These are phyloP conservation scores for Fusarium sp. DNA, from an alignment of 2,329 filamentous ascomycete genomes.

Conservation along the genomic window DNA sequence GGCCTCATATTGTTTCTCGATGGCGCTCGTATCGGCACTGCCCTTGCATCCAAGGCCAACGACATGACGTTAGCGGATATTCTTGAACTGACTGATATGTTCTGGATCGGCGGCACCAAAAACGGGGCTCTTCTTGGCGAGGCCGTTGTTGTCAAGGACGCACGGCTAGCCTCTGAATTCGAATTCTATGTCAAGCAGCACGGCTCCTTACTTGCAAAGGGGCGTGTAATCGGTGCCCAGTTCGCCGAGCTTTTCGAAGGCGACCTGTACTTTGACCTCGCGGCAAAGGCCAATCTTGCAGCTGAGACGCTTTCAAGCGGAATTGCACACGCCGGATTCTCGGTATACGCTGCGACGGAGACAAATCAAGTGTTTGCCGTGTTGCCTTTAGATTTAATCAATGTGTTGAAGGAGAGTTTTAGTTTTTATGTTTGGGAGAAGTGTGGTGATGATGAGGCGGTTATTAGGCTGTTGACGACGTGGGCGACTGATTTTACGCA, in stretches of 20 bases:
- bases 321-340: constrained; percentile 59
- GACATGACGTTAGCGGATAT: constrained; percentile 61
- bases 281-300: constrained; percentile 59
- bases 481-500: constrained; percentile 63
- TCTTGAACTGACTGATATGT: constrained; percentile 63
- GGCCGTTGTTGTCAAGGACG: constrained; percentile 62
- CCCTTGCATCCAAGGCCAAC: constrained; percentile 58
- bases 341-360: constrained; percentile 60
- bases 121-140: constrained; percentile 65
- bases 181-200: constrained; percentile 66
- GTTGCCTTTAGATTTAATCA: constrained; percentile 56
- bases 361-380: constrained; percentile 66
- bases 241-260: constrained; percentile 63
- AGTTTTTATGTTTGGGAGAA: constrained; percentile 64
- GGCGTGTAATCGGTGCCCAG: constrained; percentile 63
- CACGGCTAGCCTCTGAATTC: constrained; percentile 59
- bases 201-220: constrained; percentile 64
- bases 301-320: constrained; percentile 59
- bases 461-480: constrained; percentile 63
- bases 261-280: constrained; percentile 62
- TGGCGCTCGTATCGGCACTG: constrained; percentile 61
- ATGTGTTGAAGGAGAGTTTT: constrained; percentile 58
- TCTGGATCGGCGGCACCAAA: constrained; percentile 68
- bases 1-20: constrained; percentile 62
- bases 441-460: constrained; percentile 54